phyloP scores from a whole-genome alignment of 2,329 filamentous ascomycete genomes.

The Drechslerella coelobrocha region DNA sequence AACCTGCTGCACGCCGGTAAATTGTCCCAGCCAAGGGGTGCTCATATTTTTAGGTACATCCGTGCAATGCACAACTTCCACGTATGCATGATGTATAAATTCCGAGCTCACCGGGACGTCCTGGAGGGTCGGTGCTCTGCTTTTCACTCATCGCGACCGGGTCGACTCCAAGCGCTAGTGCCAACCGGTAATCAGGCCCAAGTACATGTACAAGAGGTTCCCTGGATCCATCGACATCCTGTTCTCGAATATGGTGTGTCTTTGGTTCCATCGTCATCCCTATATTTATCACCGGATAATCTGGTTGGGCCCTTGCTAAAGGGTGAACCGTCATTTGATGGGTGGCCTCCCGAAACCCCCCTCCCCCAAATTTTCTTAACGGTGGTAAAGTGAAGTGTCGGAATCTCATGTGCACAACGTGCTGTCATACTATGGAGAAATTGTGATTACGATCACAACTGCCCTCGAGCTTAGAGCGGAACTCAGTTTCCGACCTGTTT shows the following conservation, averaged over 20 bases:
- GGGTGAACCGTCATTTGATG: too few relatives aligned
- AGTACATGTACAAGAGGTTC: slow-evolving; percentile 23
- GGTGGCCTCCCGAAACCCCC: background rate
- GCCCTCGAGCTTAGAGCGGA: slow-evolving; percentile 10
- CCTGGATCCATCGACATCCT: slow-evolving; percentile 2
- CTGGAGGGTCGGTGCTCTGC: too few relatives aligned
- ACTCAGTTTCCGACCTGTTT: slow-evolving; percentile 42
- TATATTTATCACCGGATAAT: too few relatives aligned
- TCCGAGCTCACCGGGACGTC: too few relatives aligned
- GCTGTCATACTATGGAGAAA: slow-evolving; percentile 15
- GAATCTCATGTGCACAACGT: slow-evolving; percentile 11
- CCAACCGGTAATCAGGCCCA: slow-evolving; percentile 7
- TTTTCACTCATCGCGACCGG: too few relatives aligned
- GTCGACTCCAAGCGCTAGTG: too few relatives aligned
- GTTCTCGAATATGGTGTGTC: background rate
- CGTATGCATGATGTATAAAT: too few relatives aligned
- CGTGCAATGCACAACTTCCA: too few relatives aligned
- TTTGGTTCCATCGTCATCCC: too few relatives aligned
- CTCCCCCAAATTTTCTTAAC: background rate
- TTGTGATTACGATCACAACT: slow-evolving; percentile 12
- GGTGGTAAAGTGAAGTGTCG: slow-evolving; percentile 36
- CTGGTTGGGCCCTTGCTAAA: too few relatives aligned
- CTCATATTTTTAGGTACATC: slow-evolving; percentile 32
- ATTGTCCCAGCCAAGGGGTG: slow-evolving; percentile 15
- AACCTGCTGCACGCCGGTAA: background rate